phyloP scores from a whole-genome alignment of 2,329 filamentous ascomycete genomes.

The Pseudocercospora pini-densiflorae region DNA sequence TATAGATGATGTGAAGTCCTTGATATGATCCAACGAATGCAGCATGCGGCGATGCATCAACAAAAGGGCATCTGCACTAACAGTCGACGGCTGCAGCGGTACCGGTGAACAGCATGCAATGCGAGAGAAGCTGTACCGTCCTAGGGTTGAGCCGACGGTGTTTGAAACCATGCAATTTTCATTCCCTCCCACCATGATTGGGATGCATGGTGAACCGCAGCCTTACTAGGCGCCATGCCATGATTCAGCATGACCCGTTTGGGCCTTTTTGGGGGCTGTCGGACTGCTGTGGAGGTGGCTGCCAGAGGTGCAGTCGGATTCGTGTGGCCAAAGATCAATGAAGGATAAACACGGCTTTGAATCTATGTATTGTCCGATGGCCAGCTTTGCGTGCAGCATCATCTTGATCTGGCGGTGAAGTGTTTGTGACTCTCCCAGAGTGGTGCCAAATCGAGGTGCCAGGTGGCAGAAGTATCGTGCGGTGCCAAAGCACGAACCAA shows the following conservation, averaged over 20 bases:
- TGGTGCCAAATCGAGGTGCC: neutral
- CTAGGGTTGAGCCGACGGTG: neutral
- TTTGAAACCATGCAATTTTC: neutral
- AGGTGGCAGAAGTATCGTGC: neutral
- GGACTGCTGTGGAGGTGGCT: neutral
- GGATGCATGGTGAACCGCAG: neutral
- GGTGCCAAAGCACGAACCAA: neutral
- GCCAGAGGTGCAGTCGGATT: neutral
- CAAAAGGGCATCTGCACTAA: neutral
- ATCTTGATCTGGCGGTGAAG: neutral
- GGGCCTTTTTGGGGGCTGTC: neutral
- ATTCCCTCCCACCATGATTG: neutral
- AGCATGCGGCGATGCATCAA: neutral
- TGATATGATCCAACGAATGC: neutral
- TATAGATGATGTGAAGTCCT: neutral
- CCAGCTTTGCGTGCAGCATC: neutral
- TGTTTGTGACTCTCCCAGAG: neutral
- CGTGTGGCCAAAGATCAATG: neutral
- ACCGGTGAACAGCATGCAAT: neutral
- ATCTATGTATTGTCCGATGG: neutral
- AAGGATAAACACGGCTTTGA: neutral
- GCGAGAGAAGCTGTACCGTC: neutral
- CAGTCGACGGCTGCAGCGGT: neutral
- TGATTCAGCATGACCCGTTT: neutral
- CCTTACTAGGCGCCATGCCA: neutral